Evolutionary conservation across 1,284 basidiomycete species (phyloP).

Genomic region (Hemileia vastatrix): DNA sequence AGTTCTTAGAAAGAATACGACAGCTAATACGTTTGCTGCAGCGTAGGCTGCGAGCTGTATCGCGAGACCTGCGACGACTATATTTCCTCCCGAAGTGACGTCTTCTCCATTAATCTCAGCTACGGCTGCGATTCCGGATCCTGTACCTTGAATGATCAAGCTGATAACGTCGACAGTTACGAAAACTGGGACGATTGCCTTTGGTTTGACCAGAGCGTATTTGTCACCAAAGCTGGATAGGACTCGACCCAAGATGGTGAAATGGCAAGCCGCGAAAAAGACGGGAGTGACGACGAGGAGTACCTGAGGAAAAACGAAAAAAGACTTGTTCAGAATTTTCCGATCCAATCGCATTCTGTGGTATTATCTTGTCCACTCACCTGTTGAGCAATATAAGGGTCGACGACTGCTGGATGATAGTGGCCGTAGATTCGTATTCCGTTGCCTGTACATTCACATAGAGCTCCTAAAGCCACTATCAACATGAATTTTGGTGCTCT

Average conservation of each 20-base stretch:
- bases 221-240: constrained; percentile 24
- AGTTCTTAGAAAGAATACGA: constrained; percentile 19
- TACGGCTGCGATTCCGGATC: constrained; percentile 25
- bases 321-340: no score
- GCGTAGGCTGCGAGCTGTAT: constrained; percentile 29
- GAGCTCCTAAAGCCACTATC: no score
- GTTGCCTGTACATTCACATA: no score
- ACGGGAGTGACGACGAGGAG: constrained; percentile 31
- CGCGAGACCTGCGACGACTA: constrained; percentile 28
- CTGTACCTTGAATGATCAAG: constrained; percentile 28
- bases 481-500: no score
- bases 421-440: no score
- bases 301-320: not conserved
- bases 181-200: constrained; percentile 30
- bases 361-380: no score
- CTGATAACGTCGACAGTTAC: constrained; percentile 29
- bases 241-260: constrained; percentile 27
- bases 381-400: no score
- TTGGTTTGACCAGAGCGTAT: constrained; percentile 25
- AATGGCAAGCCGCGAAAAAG: constrained; percentile 31
- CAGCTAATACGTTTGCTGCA: constrained; percentile 25
- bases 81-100: constrained; percentile 21
- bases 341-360: no score
- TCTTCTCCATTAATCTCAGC: constrained; percentile 23
- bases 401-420: no score